Percentiles rank a stretch among this genome's conserved stretches.
These are phyloP conservation scores for Auricularia heimuer DNA, from an alignment of 768 basidiomycete species.

Conservation along the genomic window DNA sequence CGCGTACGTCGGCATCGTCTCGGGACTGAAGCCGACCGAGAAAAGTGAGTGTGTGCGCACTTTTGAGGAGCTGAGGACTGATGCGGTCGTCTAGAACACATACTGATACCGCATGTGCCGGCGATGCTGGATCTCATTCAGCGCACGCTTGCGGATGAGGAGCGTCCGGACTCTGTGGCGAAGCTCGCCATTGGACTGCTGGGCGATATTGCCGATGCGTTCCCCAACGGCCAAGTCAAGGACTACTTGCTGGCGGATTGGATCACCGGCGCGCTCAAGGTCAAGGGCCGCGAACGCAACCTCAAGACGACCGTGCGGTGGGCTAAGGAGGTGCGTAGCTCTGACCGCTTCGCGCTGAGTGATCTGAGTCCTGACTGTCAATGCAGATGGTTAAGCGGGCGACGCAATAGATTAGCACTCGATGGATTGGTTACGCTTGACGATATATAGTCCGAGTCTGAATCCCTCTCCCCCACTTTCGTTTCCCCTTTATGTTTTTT, in stretches of 20 bases:
- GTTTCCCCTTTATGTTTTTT: neutral
- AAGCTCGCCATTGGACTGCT: conserved; percentile 75
- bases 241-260: conserved; percentile 69
- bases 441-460: conserved; percentile 1
- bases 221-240: conserved; percentile 73
- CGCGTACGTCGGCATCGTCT: conserved; percentile 91
- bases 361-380: neutral
- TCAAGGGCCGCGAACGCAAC: conserved; percentile 61
- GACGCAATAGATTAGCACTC: conserved; percentile 44
- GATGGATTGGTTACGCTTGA: neutral
- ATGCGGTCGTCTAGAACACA: conserved; percentile 23
- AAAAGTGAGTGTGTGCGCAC: conserved; percentile 45
- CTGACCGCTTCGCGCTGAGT: neutral
- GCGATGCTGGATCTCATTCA: conserved; percentile 75
- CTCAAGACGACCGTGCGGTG: conserved; percentile 86
- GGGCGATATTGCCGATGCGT: conserved; percentile 87
- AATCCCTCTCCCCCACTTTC: conserved; percentile 5
- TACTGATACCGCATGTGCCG: conserved; percentile 61
- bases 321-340: conserved; percentile 68
- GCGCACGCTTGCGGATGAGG: conserved; percentile 69
- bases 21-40: conserved; percentile 76
- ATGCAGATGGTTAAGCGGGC: conserved; percentile 69
- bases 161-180: conserved; percentile 68
- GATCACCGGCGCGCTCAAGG: conserved; percentile 63
- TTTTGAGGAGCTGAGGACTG: neutral